Base-by-base conservation (phyloP, 176 grass and related monocot species). In the Musa itinerans region DNA sequence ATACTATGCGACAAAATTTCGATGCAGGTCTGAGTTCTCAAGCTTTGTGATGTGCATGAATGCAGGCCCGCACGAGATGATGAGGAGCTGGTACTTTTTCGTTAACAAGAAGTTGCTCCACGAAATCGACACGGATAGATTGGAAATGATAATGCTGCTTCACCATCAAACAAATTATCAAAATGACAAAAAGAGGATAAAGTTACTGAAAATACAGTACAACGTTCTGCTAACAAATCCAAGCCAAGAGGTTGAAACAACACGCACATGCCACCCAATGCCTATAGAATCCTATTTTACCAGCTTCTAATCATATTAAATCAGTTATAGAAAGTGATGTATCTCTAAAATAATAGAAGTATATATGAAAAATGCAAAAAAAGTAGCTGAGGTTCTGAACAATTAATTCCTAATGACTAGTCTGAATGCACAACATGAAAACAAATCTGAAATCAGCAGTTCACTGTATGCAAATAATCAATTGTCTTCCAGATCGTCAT, bases 81-180 rank as follows among this genome's bases (percentile, higher is more conserved):
- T 83, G 83, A 65, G 78, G 53, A 68, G 77, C 64, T 75, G 89
- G 80, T 71, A 50, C 70, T 54, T 87, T 85, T 65, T 87, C 89
- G 24, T 91, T 91, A n/a, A 91, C 79, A 26, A 91, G 80, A 78
- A 91, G 87, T 80, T 87, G 89, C 54, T 91, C 89, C 52, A 83
- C 74, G 48, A 91, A 91, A 75, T 91, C 85, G 48, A 87, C 83
- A 8, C 82, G 77, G 23, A 87, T 80, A 53, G 80, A 85, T 75
- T 76, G 85, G 59, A 91, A 91, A 66, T 78, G 74, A 52, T 85
- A 87, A 64, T n/a, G 83, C 89, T 91, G 89, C 26, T 81, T 83
- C 56, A 72, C 75, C 69, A 58, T 50, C 73, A 64, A 78, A 69
- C 5, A 54, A 78, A 9, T 11, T 52, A 65, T 25, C 14, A 23